Percentiles rank a stretch among this genome's conserved stretches.
These are phyloP conservation scores for Penicillium lividum DNA, from an alignment of 495 filamentous ascomycete species.

Conservation along the genomic window DNA sequence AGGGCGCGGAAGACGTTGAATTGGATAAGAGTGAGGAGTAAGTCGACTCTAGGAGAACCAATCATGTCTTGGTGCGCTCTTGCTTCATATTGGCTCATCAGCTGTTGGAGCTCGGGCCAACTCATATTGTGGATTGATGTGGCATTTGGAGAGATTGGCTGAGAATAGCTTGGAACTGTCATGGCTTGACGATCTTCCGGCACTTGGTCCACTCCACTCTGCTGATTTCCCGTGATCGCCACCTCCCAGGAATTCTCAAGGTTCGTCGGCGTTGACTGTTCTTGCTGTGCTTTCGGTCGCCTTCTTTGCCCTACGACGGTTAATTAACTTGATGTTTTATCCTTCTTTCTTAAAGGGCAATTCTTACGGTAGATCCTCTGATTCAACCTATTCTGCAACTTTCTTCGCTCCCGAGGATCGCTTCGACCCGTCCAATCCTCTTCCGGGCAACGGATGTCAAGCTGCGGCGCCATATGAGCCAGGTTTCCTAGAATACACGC, in stretches of 20 bases:
- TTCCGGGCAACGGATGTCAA: neutral
- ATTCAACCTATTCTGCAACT: conserved; percentile 31
- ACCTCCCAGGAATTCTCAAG: too few species aligned
- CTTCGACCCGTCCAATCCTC: conserved; percentile 25
- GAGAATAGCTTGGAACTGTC: too few species aligned
- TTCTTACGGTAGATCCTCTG: conserved; percentile 21
- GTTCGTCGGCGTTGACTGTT: too few species aligned
- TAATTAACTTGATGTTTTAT: too few species aligned
- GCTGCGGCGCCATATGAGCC: neutral
- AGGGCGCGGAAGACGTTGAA: conserved; percentile 32
- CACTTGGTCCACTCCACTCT: too few species aligned
- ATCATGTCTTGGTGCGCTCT: conserved; percentile 10
- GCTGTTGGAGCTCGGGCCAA: neutral
- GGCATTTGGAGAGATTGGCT: too few species aligned
- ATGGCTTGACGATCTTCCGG: too few species aligned
- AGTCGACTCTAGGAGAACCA: conserved; percentile 30
- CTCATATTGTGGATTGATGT: neutral
- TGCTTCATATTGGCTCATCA: conserved; percentile 12
- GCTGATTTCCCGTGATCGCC: too few species aligned
- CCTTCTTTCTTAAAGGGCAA: too few species aligned
- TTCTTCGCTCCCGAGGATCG: conserved; percentile 19
- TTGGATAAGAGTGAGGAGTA: conserved; percentile 36
- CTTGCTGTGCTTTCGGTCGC: too few species aligned
- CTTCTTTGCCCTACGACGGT: too few species aligned
- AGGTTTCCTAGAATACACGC: neutral